These are phyloP conservation scores for Neocatenulostroma microsporum DNA, from an alignment of 2,329 filamentous ascomycete genomes.

Conservation along the genomic window DNA sequence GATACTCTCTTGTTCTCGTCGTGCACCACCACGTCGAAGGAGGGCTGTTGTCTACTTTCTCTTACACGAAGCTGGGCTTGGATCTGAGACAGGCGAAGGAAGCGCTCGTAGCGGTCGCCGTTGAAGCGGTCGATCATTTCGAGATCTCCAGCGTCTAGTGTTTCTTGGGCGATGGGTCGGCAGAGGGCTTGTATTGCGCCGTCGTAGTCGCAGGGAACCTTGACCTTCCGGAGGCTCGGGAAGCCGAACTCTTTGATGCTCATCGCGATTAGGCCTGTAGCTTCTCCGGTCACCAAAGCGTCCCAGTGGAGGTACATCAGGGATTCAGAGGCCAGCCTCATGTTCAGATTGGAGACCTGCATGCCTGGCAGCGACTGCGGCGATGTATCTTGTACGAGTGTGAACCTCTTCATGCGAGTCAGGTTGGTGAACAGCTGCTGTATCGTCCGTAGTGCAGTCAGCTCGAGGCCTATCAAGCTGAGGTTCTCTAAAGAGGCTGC, in stretches of 20 bases:
- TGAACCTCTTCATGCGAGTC: constrained; percentile 41
- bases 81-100: constrained; percentile 44
- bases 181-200: constrained; percentile 64
- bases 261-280: constrained; percentile 56
- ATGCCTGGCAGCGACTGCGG: constrained; percentile 38
- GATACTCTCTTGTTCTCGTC: constrained; percentile 41
- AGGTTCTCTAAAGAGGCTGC: constrained; percentile 41
- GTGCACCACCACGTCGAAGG: constrained; percentile 52
- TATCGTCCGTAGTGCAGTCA: constrained; percentile 45
- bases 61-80: constrained; percentile 60
- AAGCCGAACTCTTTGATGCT: constrained; percentile 57
- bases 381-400: constrained; percentile 45
- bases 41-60: constrained; percentile 46
- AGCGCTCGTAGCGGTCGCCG: constrained; percentile 14
- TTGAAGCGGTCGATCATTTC: constrained; percentile 9
- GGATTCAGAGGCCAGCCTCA: constrained; percentile 40
- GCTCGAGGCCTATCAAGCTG: constrained; percentile 46
- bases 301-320: constrained; percentile 53
- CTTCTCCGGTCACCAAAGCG: constrained; percentile 47
- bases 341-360: constrained; percentile 28
- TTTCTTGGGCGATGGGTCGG: constrained; percentile 50
- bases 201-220: constrained; percentile 61
- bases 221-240: constrained; percentile 52
- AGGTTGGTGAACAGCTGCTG: constrained; percentile 46
- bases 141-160: constrained; percentile 42